These are phyloP conservation scores for Phytophthora cryptogea DNA, from an alignment of 352 stramenopile genomes.

Conservation along the genomic window DNA sequence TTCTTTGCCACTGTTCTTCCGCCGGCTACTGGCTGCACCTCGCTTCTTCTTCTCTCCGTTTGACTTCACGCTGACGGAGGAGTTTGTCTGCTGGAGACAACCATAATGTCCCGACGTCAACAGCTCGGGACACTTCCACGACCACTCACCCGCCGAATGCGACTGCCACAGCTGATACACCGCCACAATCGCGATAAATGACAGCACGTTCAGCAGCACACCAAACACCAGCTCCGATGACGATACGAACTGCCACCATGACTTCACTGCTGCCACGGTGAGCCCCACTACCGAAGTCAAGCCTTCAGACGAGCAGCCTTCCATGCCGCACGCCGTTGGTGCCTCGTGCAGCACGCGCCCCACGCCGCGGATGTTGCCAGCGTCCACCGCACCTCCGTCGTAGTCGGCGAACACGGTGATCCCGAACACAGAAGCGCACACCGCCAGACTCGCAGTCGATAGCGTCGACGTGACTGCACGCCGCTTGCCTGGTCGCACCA, in stretches of 20 bases:
- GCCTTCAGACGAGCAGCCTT: slow-evolving; percentile 28
- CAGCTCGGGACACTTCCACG: slow-evolving; percentile 8
- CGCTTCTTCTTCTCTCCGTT: slow-evolving; percentile 10
- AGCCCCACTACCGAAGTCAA: slow-evolving; percentile 39
- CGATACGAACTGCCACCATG: slow-evolving; percentile 56
- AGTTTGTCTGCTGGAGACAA: slow-evolving; percentile 1
- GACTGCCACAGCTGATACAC: slow-evolving; percentile 68
- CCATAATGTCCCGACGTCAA: slow-evolving; percentile 2
- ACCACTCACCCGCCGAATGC: slow-evolving; percentile 10
- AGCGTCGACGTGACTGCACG: slow-evolving; percentile 44
- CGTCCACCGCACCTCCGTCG: slow-evolving; percentile 38
- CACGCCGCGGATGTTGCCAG: slow-evolving; percentile 52
- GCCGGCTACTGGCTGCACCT: not conserved
- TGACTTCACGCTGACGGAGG: not conserved
- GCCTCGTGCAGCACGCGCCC: slow-evolving; percentile 71
- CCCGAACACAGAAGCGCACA: slow-evolving; percentile 81
- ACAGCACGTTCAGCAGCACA: slow-evolving; percentile 74
- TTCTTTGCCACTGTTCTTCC: too few relatives aligned
- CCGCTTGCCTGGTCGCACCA: slow-evolving; percentile 40
- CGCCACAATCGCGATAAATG: slow-evolving; percentile 65
- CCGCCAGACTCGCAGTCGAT: slow-evolving; percentile 61
- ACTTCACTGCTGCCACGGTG: slow-evolving; percentile 36
- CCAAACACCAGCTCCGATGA: slow-evolving; percentile 68
- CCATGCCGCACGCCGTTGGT: slow-evolving; percentile 40
- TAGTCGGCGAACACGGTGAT: slow-evolving; percentile 72